phyloP scores from a whole-genome alignment of 192 early-diverging fungal genomes.

The Mortierella alpina region DNA sequence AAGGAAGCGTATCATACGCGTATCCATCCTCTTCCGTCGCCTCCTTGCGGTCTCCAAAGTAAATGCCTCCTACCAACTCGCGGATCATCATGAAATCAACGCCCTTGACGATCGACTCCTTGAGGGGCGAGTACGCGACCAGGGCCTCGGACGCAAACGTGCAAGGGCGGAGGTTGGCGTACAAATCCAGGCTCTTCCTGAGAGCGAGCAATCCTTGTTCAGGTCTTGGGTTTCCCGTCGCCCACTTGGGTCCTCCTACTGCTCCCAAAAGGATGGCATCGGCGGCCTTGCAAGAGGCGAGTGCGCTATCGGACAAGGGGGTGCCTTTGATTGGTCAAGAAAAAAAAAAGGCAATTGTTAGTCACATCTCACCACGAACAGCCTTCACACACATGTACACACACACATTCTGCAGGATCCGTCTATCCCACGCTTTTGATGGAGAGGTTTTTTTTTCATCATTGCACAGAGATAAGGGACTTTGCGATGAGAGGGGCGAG shows the following conservation, averaged over 20 bases:
- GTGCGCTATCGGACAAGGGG: slow-evolving; percentile 86
- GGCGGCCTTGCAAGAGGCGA: slow-evolving; percentile 82
- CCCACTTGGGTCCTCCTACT: slow-evolving; percentile 98
- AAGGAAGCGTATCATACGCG: slow-evolving; percentile 95
- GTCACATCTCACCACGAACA: too few relatives aligned
- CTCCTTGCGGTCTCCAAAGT: slow-evolving; percentile 95
- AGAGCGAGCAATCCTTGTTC: slow-evolving; percentile 95
- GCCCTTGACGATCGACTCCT: slow-evolving; percentile 89
- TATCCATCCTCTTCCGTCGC: slow-evolving; percentile 72
- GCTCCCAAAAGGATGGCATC: slow-evolving; percentile 97
- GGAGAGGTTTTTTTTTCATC: neutral
- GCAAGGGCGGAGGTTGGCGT: slow-evolving; percentile 97
- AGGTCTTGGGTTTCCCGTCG: slow-evolving; percentile 86
- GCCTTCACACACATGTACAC: too few relatives aligned
- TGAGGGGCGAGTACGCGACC: slow-evolving; percentile 87
- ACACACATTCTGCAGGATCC: neutral
- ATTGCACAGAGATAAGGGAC: neutral
- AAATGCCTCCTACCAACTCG: slow-evolving; percentile 97
- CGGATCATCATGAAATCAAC: slow-evolving; percentile 93
- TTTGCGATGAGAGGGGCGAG: neutral
- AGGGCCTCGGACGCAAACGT: slow-evolving; percentile 89
- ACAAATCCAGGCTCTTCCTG: slow-evolving; percentile 92
- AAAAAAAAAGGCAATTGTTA: neutral
- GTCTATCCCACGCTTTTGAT: neutral
- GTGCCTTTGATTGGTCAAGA: slow-evolving; percentile 32